Conservation (phyloP, 2,329 filamentous ascomycete species). For the Exophiala aquamarina region DNA sequence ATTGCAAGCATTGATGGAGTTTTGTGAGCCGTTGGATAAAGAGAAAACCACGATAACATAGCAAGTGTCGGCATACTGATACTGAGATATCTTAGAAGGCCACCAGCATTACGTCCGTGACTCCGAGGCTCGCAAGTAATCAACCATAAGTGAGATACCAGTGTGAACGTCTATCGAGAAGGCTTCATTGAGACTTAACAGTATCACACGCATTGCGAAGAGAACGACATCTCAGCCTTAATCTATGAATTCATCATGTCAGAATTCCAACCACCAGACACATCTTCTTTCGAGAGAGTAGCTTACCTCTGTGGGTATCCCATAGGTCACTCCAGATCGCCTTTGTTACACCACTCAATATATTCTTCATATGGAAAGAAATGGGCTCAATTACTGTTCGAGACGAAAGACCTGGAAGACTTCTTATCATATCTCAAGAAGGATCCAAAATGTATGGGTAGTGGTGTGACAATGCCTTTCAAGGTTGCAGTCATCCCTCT, state of each 20-base stretch:
- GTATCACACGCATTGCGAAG: not conserved
- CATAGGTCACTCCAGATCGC: slow-evolving; percentile 58
- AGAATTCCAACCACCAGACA: slow-evolving; percentile 12
- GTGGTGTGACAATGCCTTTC: slow-evolving; percentile 77
- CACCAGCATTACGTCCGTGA: too few relatives aligned
- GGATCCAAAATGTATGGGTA: slow-evolving; percentile 52
- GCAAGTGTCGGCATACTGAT: too few relatives aligned
- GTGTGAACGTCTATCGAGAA: too few relatives aligned
- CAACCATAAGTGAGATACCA: too few relatives aligned
- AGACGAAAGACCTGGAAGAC: slow-evolving; percentile 30
- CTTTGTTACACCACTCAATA: slow-evolving; percentile 55
- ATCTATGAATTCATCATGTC: too few relatives aligned
- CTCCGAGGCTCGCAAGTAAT: too few relatives aligned
- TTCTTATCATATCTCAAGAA: slow-evolving; percentile 37
- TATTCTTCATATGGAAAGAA: slow-evolving; percentile 52
- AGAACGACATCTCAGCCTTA: not conserved
- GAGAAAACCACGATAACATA: too few relatives aligned
- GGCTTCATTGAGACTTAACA: too few relatives aligned
- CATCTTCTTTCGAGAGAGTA: slow-evolving; percentile 45
- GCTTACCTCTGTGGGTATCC: slow-evolving; percentile 59
- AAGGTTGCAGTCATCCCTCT: slow-evolving; percentile 74
- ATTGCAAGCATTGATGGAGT: not conserved
- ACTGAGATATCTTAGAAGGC: too few relatives aligned
- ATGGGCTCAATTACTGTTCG: slow-evolving; percentile 48
- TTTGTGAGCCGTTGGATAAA: too few relatives aligned